Base-by-base conservation (phyloP, 139 green algal species). In the Diplosphaera chodatii region DNA sequence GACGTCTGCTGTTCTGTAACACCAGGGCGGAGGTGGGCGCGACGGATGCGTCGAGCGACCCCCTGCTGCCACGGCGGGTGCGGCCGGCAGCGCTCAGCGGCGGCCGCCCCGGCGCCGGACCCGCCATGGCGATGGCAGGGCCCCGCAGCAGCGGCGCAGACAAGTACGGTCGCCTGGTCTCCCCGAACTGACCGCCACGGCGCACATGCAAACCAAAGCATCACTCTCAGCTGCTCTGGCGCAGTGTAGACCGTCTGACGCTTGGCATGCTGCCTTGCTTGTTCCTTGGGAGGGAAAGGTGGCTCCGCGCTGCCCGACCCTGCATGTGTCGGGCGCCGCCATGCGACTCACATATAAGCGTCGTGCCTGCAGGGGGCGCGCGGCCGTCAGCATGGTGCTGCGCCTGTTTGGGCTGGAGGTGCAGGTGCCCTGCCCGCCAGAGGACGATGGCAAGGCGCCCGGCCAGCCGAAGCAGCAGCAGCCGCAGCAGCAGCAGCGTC, bases 401-500 rank as follows among this genome's bases (percentile, higher is more conserved):
- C 56, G 63, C 8, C 40, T 93, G 62, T 92, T 93, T 77, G 87
- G 87, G 22, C 28, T 90, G 32, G 80, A 92, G 32, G 81, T 93
- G 31, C 78, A 87, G 73, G 70, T 80, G 32, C 71, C 81, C 0
- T 76, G 62, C 55, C 71, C 77, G n/a, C 40, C 68, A 1, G 72
- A 78, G 41, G 25, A 18, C 30, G 31, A 25, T 20, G 33, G 64
- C 32, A 59, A 68, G 37, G 5, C 37, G 63, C 16, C 13, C 66
- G 18, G 66, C 66, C 40, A 68, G 33, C 40, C 32, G 31, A 28
- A 4, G 22, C 33, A n/a, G 72, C 28, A 75, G 67, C 41, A 68
- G n/a, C n/a, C n/a, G n/a, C n/a, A n/a, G 59, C 71, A 56, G 71
- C 70, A 69, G 64, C 62, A 34, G 66, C 69, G 8, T 63, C 59